Base-by-base conservation (phyloP, 331 rosid genomes). In the Malus hybrid region DNA sequence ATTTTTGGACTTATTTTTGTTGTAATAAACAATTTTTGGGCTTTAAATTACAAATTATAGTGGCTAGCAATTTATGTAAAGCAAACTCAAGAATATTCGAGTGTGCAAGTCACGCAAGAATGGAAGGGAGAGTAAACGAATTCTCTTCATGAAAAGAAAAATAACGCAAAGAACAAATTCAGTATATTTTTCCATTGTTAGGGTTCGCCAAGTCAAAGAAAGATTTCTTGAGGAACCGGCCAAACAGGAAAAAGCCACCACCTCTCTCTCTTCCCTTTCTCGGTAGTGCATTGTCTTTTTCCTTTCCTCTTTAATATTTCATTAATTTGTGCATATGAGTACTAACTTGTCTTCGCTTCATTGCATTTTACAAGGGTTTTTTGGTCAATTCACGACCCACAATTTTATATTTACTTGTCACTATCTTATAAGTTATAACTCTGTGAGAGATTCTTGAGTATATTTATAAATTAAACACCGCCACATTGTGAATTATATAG, bases 151-250 rank as follows among this genome's bases (percentile, higher is more conserved):
- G 20, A 57, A 10, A 65, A 61, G 69, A 65, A 61, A 60, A 77
- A 59, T 20, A 82, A 74, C 79, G 62, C 79, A 72, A 69, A 74
- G 88, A 82, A 85, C 76, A 84, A 62, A 46, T 80, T 80, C 74
- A 29, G 59, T 67, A 79, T 65, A 76, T 77, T 34, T 77, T 70
- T 42, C 70, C 63, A 55, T 62, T 13, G 27, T 52, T 71, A 76
- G 81, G 86, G 81, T 82, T 76, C 82, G 61, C 57, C 62, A 89
- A 93, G 98, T 93, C 94, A 91, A 93, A 91, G 89, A 88, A 90
- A 86, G 93, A 90, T 91, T 90, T 91, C 88, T 91, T 81, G 89
- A 73, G 90, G 77, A 87, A 90, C 77, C 83, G 73, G 85, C 89
- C 91, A 88, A 87, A 76, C 66, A 56, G 76, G 88, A 86, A 87